Evolutionary conservation across 1,284 basidiomycete genomes (phyloP).

Genomic region (Ganoderma meredithae): DNA sequence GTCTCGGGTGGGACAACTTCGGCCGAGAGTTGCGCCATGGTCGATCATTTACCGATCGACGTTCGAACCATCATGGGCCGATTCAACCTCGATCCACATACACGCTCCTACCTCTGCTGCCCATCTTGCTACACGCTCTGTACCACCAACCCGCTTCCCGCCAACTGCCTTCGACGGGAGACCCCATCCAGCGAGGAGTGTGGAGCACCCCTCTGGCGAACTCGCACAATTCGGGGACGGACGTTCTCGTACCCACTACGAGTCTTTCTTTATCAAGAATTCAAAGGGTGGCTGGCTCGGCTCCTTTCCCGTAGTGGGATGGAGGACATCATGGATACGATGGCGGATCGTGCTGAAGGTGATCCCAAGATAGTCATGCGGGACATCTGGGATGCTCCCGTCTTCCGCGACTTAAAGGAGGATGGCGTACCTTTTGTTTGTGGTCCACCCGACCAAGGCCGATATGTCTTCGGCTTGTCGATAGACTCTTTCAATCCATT

Average conservation of each 20-base stretch:
- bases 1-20: background rate
- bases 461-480: slow-evolving; percentile 19
- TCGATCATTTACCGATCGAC: slow-evolving; percentile 17
- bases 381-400: slow-evolving; percentile 32
- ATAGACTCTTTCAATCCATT: slow-evolving; percentile 38
- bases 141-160: background rate
- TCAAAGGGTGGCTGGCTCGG: slow-evolving; percentile 30
- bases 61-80: slow-evolving; percentile 21
- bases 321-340: slow-evolving; percentile 27
- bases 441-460: slow-evolving; percentile 7
- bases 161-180: slow-evolving; percentile 3
- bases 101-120: slow-evolving; percentile 22
- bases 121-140: slow-evolving; percentile 26
- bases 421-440: slow-evolving; percentile 26
- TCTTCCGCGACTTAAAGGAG: slow-evolving; percentile 21
- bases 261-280: slow-evolving; percentile 28
- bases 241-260: slow-evolving; percentile 14
- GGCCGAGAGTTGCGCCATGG: background rate
- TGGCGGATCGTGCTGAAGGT: background rate
- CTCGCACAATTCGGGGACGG: slow-evolving; percentile 8
- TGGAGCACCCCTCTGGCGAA: slow-evolving; percentile 9
- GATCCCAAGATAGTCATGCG: background rate
- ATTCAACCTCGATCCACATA: slow-evolving; percentile 23
- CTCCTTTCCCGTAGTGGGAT: slow-evolving; percentile 25
- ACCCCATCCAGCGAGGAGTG: slow-evolving; percentile 17